These are phyloP conservation scores for Phytophthora aleatoria DNA, from an alignment of 352 stramenopile genomes.

Conservation along the genomic window DNA sequence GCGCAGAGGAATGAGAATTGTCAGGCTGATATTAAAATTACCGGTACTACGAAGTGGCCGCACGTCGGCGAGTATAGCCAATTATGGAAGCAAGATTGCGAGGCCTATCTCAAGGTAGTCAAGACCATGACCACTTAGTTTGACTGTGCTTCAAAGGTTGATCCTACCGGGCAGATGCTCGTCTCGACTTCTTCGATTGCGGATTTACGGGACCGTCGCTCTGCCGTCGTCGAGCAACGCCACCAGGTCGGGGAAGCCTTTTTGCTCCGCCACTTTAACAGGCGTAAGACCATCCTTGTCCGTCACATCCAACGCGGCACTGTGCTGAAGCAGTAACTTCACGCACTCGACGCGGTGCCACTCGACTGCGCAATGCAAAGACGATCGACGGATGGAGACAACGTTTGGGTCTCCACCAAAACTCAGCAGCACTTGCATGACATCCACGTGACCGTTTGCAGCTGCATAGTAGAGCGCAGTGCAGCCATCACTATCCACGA, in stretches of 20 bases:
- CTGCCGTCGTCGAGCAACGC: constrained; percentile 11
- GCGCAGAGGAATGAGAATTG: neutral
- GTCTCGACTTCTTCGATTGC: neutral
- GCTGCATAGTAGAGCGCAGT: constrained; percentile 79
- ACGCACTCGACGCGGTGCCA: constrained; percentile 76
- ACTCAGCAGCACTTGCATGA: constrained; percentile 55
- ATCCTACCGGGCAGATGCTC: neutral
- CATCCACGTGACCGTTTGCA: constrained; percentile 61
- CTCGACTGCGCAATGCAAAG: constrained; percentile 76
- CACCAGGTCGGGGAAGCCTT: constrained; percentile 34
- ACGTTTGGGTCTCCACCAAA: constrained; percentile 58
- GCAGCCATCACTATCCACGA: constrained; percentile 66
- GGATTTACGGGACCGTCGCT: neutral
- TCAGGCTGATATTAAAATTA: neutral
- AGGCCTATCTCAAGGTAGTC: too few relatives aligned
- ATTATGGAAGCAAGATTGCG: too few relatives aligned
- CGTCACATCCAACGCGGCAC: constrained; percentile 25
- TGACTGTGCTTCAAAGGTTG: too few relatives aligned
- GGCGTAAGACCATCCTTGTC: constrained; percentile 61
- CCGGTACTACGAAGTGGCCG: too few relatives aligned
- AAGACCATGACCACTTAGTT: too few relatives aligned
- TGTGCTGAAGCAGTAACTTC: constrained; percentile 49
- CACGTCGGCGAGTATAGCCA: too few relatives aligned
- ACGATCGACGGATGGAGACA: constrained; percentile 62
- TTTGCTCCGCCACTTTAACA: constrained; percentile 40